Conservation (phyloP, 2,329 filamentous ascomycete genomes). For the Lasiodiplodia sp. region DNA sequence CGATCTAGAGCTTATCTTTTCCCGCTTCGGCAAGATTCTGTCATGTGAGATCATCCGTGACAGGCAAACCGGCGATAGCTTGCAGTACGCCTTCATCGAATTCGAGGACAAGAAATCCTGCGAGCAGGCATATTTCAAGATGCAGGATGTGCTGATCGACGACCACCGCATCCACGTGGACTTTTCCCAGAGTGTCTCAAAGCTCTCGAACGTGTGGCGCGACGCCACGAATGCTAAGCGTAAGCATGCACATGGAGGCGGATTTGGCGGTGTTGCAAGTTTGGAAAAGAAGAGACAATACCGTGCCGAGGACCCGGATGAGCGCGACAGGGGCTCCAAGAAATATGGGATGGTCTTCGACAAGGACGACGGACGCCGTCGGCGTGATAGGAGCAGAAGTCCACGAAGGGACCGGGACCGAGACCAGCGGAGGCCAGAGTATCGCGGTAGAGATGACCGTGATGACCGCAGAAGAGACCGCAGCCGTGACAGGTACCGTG, state of each 20-base stretch:
- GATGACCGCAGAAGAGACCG: constrained; percentile 45
- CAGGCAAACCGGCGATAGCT: constrained; percentile 88
- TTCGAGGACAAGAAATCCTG: constrained; percentile 92
- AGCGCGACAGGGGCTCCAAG: constrained; percentile 52
- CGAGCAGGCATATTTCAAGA: constrained; percentile 97
- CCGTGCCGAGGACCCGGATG: constrained; percentile 60
- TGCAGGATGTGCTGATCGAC: constrained; percentile 96
- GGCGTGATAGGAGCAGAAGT: constrained; percentile 45
- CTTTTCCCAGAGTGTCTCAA: constrained; percentile 92
- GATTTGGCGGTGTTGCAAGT: constrained; percentile 88
- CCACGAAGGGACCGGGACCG: constrained; percentile 38
- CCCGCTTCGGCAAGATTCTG: constrained; percentile 91
- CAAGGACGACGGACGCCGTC: constrained; percentile 66
- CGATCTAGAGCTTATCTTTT: constrained; percentile 94
- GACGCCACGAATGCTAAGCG: constrained; percentile 85
- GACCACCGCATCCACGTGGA: constrained; percentile 98
- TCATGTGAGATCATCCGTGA: constrained; percentile 97
- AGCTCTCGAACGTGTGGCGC: constrained; percentile 88
- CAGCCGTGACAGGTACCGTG: constrained; percentile 51
- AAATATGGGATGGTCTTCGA: constrained; percentile 84
- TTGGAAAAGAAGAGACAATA: constrained; percentile 94
- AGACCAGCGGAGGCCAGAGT: constrained; percentile 6
- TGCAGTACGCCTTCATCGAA: constrained; percentile 98
- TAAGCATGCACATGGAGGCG: constrained; percentile 67
- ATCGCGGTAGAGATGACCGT: constrained; percentile 42